phyloP scores from a whole-genome alignment of 768 basidiomycete species.

The Suillus subluteus region DNA sequence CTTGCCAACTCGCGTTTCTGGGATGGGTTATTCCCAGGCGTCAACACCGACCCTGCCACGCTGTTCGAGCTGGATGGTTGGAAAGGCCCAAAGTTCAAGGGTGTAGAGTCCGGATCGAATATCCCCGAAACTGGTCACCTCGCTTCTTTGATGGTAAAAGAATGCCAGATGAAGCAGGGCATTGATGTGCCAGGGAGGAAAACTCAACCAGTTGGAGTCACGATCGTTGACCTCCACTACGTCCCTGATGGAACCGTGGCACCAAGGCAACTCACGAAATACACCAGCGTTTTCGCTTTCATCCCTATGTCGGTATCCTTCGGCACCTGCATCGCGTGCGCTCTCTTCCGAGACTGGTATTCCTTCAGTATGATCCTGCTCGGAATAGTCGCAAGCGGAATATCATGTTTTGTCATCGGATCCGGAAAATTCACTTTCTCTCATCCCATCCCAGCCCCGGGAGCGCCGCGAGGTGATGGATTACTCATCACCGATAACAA shows the following conservation, averaged over 20 bases:
- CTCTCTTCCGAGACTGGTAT: conserved; percentile 36
- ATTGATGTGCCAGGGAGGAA: conserved; percentile 26
- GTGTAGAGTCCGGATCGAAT: conserved; percentile 35
- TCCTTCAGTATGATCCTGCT: conserved; percentile 38
- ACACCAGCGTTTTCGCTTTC: conserved; percentile 30
- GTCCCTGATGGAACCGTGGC: conserved; percentile 21
- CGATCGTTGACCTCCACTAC: conserved; percentile 30
- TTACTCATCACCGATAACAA: conserved; percentile 27
- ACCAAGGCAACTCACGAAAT: conserved; percentile 24
- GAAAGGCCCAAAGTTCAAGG: conserved; percentile 37
- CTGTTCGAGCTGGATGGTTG: conserved; percentile 36
- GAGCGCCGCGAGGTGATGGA: conserved; percentile 35
- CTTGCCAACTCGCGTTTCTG: conserved; percentile 39
- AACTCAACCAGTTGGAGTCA: conserved; percentile 29
- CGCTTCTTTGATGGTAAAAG: conserved; percentile 32
- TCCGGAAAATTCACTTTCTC: conserved; percentile 32
- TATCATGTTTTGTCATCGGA: conserved; percentile 38
- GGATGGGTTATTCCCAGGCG: conserved; percentile 38
- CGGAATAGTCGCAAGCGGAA: conserved; percentile 35
- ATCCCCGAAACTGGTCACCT: conserved; percentile 36
- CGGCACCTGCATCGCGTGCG: conserved; percentile 32
- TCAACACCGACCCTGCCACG: conserved; percentile 34
- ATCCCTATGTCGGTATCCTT: conserved; percentile 35
- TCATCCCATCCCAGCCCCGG: conserved; percentile 29
- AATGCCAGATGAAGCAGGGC: conserved; percentile 20